phyloP scores from a whole-genome alignment of 1,139 yeast species.

The Lodderomyces beijingensis region DNA sequence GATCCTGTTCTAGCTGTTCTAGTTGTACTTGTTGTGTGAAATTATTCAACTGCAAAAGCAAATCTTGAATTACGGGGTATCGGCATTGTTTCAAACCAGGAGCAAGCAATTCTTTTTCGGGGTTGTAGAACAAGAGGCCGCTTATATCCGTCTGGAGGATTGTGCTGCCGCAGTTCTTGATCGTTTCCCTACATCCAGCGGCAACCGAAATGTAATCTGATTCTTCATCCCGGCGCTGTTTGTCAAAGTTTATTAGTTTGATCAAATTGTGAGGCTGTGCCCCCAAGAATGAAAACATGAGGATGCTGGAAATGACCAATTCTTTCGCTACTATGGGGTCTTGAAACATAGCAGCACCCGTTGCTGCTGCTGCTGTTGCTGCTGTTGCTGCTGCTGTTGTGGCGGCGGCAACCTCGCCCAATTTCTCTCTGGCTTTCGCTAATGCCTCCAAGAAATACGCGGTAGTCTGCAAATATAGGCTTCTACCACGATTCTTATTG shows the following conservation, averaged over 20 bases:
- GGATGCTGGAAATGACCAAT: slow-evolving; percentile 19
- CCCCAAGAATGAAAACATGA: slow-evolving; percentile 26
- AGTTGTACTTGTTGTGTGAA: no score
- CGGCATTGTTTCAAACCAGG: slow-evolving; percentile 9
- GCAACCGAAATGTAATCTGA: slow-evolving; percentile 19
- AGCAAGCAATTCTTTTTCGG: slow-evolving; percentile 4
- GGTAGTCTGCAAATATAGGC: slow-evolving; percentile 17
- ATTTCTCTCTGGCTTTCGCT: slow-evolving; percentile 6
- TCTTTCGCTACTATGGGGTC: slow-evolving; percentile 18
- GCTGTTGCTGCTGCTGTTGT: no score
- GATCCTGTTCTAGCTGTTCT: slow-evolving; percentile 1
- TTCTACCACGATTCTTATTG: no score
- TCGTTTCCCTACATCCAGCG: slow-evolving; percentile 16
- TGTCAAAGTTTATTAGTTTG: slow-evolving; percentile 22
- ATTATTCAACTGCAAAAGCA: slow-evolving; percentile 8
- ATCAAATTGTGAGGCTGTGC: slow-evolving; percentile 28
- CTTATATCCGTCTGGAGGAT: slow-evolving; percentile 14
- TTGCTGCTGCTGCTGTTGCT: no score
- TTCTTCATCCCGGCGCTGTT: slow-evolving; percentile 11
- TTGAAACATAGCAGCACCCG: neutral
- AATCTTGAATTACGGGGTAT: slow-evolving; percentile 17
- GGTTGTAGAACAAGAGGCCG: slow-evolving; percentile 14
- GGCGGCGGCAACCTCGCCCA: no score
- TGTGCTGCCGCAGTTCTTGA: slow-evolving; percentile 13
- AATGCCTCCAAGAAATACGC: slow-evolving; percentile 21